Base-by-base conservation (phyloP, 176 grass and related monocot species). In the Musa schizocarpa region DNA sequence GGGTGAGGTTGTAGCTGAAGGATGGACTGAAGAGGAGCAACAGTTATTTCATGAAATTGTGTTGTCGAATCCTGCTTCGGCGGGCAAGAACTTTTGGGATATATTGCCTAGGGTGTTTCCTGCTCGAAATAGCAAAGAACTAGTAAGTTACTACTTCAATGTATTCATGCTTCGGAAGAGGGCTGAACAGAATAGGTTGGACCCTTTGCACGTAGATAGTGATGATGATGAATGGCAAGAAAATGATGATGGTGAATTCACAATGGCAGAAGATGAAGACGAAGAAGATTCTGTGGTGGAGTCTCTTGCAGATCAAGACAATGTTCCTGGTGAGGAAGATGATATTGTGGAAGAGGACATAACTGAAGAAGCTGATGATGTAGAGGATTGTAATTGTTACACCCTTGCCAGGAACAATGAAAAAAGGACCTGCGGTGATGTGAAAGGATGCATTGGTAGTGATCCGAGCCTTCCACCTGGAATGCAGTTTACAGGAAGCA, bases 121-220 rank as follows among this genome's bases (percentile, higher is more conserved):
- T 65, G 62, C 68, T 76, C 91, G 91, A 86, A 79, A 24, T 26
- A 87, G 69, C 68, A 88, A 81, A 82, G 92, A 96, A 66, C 76
- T 91, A 51, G 82, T 96, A 54, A 87, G 88, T 78, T 96, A 96
- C 79, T 96, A 96, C 74, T 96, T 92, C 74, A 92, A 96, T 26
- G 84, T 96, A 16, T 92, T 96, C 69, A 96, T 92, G 75, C 85
- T 96, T 23, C 78, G 82, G 62, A 96, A 92, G 74, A 90, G 92
- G 72, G 88, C 86, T 19, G 74, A 69, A 50, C 92, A 96, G 74
- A 96, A 96, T 51, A 88, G 88, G 75, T 92, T 72, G 50, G 86
- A 89, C 17, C 51, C 70, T 19, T 52, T 88, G 84, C 63, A 68
- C 4, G 83, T 83, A 75, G 88, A 96, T 71, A 96, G 92, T 87